Percentiles rank a stretch among this genome's conserved stretches.
Evolutionary conservation across 805 yeast species (phyloP).

Genomic region (Candida glaebosa): DNA sequence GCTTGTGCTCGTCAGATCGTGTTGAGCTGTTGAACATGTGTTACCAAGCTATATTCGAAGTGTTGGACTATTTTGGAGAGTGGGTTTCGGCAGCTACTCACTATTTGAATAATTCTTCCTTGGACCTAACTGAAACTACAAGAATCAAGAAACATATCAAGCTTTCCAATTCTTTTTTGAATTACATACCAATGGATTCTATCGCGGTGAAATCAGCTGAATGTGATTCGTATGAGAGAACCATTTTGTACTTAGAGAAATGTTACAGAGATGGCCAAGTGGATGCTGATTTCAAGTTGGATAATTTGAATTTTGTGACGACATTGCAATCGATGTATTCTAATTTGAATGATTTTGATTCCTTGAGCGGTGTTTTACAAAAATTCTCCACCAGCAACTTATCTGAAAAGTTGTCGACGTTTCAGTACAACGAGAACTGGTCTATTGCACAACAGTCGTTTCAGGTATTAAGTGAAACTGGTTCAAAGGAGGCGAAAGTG

Average conservation of each 20-base stretch:
- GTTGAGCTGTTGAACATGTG: slow-evolving; percentile 59
- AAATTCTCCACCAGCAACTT: slow-evolving; percentile 65
- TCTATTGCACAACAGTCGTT: slow-evolving; percentile 82
- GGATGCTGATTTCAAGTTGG: slow-evolving; percentile 21
- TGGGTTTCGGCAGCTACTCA: slow-evolving; percentile 55
- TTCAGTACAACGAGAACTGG: slow-evolving; percentile 87
- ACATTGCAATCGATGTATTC: slow-evolving; percentile 80
- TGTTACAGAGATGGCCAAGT: slow-evolving; percentile 46
- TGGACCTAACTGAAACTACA: slow-evolving; percentile 16
- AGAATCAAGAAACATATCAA: slow-evolving; percentile 24
- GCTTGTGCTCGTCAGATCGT: slow-evolving; percentile 46
- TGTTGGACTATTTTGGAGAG: slow-evolving; percentile 78
- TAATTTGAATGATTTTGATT: slow-evolving; percentile 83
- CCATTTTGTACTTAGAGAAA: slow-evolving; percentile 81
- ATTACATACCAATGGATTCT: slow-evolving; percentile 58
- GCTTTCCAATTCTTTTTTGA: slow-evolving; percentile 46
- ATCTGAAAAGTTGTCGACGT: slow-evolving; percentile 72
- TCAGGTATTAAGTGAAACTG: slow-evolving; percentile 52
- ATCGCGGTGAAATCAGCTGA: slow-evolving; percentile 79
- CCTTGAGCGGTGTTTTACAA: slow-evolving; percentile 80
- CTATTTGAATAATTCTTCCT: slow-evolving; percentile 20
- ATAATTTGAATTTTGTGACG: slow-evolving; percentile 36
- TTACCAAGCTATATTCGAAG: slow-evolving; percentile 70
- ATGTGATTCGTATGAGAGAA: slow-evolving; percentile 82
- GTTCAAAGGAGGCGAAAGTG: slow-evolving; percentile 24